Evolutionary conservation across 164 flowering plant genomes (phyloP).

Genomic region (Brasenia schreberi): DNA sequence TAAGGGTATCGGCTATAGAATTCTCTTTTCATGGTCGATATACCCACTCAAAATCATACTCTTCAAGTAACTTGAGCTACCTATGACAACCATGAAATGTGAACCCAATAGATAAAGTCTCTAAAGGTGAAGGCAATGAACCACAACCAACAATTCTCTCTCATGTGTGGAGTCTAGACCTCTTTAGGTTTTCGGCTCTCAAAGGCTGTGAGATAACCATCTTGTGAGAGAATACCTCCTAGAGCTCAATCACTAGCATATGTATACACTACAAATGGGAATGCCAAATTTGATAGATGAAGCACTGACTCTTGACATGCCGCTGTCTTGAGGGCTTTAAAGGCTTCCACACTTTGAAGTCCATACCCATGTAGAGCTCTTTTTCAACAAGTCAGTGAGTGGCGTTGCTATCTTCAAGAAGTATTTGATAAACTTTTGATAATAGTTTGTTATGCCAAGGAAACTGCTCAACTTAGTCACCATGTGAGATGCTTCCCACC

Average conservation of each 20-base stretch:
- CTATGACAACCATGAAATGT: background rate
- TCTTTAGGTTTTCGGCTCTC: constrained; percentile 3
- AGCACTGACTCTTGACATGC: background rate
- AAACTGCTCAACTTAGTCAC: no score
- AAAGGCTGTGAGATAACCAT: background rate
- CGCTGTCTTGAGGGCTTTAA: background rate
- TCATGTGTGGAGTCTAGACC: background rate
- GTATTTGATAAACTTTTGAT: no score
- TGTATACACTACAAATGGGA: background rate
- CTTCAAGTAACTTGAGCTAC: no score
- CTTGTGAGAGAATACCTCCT: no score
- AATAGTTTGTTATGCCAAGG: no score
- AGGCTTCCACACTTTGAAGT: background rate
- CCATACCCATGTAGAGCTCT: background rate
- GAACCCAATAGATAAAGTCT: background rate
- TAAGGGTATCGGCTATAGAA: background rate
- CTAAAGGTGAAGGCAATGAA: background rate
- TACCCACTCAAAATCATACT: background rate
- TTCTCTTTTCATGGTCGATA: background rate
- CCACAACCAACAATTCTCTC: no score
- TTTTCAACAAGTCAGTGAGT: background rate
- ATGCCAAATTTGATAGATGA: background rate
- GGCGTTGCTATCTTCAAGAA: no score
- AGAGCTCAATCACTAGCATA: background rate
- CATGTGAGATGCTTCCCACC: background rate